Conservation (phyloP, 805 yeast genomes). For the Helenozyma rhizophorensis region DNA sequence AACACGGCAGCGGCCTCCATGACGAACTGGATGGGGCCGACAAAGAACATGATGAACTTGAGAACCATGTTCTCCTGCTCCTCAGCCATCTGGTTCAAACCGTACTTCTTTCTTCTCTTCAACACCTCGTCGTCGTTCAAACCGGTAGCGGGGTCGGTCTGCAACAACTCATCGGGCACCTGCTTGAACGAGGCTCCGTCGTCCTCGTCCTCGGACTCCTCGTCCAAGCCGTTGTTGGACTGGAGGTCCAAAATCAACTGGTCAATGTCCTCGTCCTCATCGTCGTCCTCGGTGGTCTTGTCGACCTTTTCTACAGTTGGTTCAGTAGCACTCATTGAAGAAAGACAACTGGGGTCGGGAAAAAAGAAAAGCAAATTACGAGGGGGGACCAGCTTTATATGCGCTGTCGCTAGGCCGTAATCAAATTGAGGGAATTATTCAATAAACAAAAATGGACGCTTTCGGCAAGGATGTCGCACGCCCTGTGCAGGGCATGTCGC, state of each 20-base stretch:
- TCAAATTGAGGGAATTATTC: conserved; percentile 15
- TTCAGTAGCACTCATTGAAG: conserved; percentile 37
- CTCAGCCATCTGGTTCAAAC: conserved; percentile 88
- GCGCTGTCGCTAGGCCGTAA: neutral
- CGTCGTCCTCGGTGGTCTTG: conserved; percentile 47
- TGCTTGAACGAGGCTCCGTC: conserved; percentile 48
- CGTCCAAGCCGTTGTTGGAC: conserved; percentile 48
- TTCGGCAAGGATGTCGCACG: conserved; percentile 15
- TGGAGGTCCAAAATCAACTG: conserved; percentile 76
- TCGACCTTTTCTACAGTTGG: conserved; percentile 53
- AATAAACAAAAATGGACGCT: conserved; percentile 18
- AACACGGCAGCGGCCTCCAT: conserved; percentile 95
- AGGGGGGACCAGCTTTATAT: conserved; percentile 5
- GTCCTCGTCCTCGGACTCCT: conserved; percentile 25
- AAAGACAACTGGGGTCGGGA: conserved; percentile 12
- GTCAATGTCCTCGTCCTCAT: conserved; percentile 51
- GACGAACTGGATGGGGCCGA: conserved; percentile 95
- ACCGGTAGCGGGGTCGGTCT: conserved; percentile 79
- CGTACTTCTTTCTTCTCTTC: conserved; percentile 85
- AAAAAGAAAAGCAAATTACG: conserved; percentile 3
- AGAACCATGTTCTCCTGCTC: conserved; percentile 75
- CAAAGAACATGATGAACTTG: conserved; percentile 82
- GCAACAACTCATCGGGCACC: conserved; percentile 80
- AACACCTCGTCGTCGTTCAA: conserved; percentile 71
- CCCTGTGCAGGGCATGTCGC: conserved; percentile 2